Conservation (phyloP, 2,329 filamentous ascomycete genomes). For the Chaetomiaceae sp. region DNA sequence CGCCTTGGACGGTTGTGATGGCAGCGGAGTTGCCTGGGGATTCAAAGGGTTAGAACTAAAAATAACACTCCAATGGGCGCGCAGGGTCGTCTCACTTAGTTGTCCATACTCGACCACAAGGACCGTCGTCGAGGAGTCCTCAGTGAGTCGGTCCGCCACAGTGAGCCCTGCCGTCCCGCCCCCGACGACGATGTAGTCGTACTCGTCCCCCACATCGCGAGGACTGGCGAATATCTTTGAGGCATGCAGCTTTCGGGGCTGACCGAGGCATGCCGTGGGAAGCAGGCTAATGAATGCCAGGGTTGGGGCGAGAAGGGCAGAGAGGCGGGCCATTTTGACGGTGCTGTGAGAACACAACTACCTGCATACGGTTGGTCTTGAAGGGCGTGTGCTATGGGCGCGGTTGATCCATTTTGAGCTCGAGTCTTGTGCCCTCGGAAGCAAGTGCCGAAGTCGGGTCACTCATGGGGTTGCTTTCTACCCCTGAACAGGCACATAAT, state of each 20-base stretch:
- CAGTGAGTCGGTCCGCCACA: constrained; percentile 22
- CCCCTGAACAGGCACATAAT: no score
- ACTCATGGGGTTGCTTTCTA: no score
- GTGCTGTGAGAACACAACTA: no score
- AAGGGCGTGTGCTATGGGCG: no score
- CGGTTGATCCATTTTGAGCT: no score
- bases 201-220: constrained; percentile 23
- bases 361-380: no score
- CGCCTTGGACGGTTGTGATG: constrained; percentile 21
- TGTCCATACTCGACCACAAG: constrained; percentile 28
- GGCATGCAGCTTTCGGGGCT: constrained; percentile 5
- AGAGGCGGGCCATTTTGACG: constrained; percentile 14
- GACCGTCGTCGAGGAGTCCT: constrained; percentile 21
- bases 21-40: constrained; percentile 20
- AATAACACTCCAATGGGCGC: no score
- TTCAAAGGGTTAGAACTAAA: not conserved
- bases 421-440: no score
- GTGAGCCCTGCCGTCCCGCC: constrained; percentile 24
- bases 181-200: constrained; percentile 27
- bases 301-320: not conserved
- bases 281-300: not conserved
- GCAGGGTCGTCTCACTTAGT: constrained; percentile 10
- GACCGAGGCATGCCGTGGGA: not conserved
- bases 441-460: no score
- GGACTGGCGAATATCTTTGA: constrained; percentile 8